Base-by-base conservation (phyloP, 345 rosid species). In the Jatropha curcas region DNA sequence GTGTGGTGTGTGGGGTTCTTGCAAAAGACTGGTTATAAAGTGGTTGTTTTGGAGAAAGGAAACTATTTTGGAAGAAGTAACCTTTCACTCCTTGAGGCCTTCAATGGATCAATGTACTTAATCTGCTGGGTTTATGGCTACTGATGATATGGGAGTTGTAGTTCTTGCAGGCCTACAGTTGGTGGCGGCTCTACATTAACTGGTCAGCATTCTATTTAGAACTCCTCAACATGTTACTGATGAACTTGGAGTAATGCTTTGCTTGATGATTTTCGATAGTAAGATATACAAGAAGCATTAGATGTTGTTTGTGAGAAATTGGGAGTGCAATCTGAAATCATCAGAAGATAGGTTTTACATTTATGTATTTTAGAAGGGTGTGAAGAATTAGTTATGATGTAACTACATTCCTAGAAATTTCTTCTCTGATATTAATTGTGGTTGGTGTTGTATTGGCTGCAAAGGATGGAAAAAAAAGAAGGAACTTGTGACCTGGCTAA, bases 101-200 rank as follows among this genome's bases (percentile, higher is more conserved):
- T 66, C 90, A 11, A 65, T 88, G 88, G 92, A 91, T 56, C 89
- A 60, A 91, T 93, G 97, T 91, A 91, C 69, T 67, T 88, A n/a
- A 50, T 77, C 82, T 2, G 82, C 83, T 0, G 98, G 97, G 50
- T 17, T 88, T 66, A 4, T 87, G 33, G 88, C 88, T 0, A 93
- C 93, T 0, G 82, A 87, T 22, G 91, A 91, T 61, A 82, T 73
- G 86, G 83, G 86, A 19, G 67, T 81, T 7, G 70, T 84, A 41
- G 7, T 93, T 5, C 91, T 93, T 13, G 97, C 93, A 0, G 97
- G 98, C 6, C 97, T 0, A 91, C 97, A 0, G 94, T 93, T 16
- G 97, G 97, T 65, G 98, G 98, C 3, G 98, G 95, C 12, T 93
- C 97, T 0, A 74, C 98, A 0, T 93, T 69, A 93, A 93, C 71